Percentiles rank a stretch among this genome's conserved stretches.
These are phyloP conservation scores for Firmiana major DNA, from an alignment of 345 rosid genomes.

Conservation along the genomic window DNA sequence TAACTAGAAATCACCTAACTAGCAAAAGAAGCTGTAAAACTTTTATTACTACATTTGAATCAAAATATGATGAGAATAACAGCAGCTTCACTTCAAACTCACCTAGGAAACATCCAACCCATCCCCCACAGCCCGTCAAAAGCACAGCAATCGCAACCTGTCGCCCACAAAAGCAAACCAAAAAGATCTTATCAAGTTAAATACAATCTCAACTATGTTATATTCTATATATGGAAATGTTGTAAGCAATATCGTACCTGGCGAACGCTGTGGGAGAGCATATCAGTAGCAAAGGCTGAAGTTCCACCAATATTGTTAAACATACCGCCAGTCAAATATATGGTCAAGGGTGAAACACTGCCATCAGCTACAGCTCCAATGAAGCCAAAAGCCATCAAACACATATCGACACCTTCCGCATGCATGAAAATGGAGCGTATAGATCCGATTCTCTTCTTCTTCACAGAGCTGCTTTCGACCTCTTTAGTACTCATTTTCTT, in stretches of 20 bases:
- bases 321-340: conserved; percentile 45
- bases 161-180: conserved; percentile 5
- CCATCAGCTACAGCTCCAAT: conserved; percentile 71
- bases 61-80: background rate
- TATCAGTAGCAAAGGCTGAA: conserved; percentile 11
- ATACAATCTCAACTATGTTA: background rate
- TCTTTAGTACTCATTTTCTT: conserved; percentile 19
- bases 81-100: background rate
- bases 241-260: conserved; percentile 31
- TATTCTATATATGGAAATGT: background rate
- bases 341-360: conserved; percentile 41
- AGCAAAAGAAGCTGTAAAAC: background rate
- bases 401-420: conserved; percentile 48
- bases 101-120: conserved; percentile 77
- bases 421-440: conserved; percentile 56
- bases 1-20: too few species aligned
- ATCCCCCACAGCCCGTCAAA: conserved; percentile 57
- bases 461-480: background rate
- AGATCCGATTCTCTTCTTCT: conserved; percentile 23
- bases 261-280: conserved; percentile 35
- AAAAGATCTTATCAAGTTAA: background rate
- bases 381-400: conserved; percentile 53
- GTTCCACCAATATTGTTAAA: conserved; percentile 57
- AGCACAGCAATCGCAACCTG: conserved; percentile 55
- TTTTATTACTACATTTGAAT: background rate